A percentile compares a stretch with the other conserved stretches of the same genome.
These are phyloP conservation scores for Bjerkandera adusta DNA, from an alignment of 1,284 basidiomycete species.

Conservation along the genomic window DNA sequence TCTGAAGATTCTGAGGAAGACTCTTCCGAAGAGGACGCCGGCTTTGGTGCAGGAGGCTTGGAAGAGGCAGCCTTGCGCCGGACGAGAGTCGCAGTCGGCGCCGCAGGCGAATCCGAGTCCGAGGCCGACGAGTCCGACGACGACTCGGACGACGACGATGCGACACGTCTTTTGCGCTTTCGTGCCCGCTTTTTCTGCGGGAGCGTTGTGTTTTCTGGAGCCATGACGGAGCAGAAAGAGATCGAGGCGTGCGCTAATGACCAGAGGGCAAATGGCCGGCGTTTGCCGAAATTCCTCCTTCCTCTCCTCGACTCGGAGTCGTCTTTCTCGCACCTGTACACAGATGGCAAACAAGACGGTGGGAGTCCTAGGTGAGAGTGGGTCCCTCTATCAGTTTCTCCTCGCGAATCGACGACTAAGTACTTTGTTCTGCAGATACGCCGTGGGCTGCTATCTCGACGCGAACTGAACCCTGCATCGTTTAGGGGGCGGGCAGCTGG, in stretches of 20 bases:
- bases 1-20: constrained; percentile 24
- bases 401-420: background rate
- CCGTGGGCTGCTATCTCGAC: background rate
- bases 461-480: background rate
- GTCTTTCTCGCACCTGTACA: background rate
- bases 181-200: constrained; percentile 33
- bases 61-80: constrained; percentile 11
- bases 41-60: constrained; percentile 11
- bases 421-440: no score
- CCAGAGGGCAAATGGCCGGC: background rate
- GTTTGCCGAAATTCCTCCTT: constrained; percentile 5
- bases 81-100: background rate
- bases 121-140: constrained; percentile 31
- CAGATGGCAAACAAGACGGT: constrained; percentile 54
- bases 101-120: constrained; percentile 11
- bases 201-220: constrained; percentile 21
- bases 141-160: constrained; percentile 34
- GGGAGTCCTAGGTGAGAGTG: constrained; percentile 66
- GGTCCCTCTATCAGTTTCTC: constrained; percentile 26
- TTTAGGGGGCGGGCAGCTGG: constrained; percentile 93
- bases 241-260: constrained; percentile 3
- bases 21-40: constrained; percentile 13
- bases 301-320: constrained; percentile 1
- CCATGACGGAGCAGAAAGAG: constrained; percentile 19
- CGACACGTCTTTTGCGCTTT: constrained; percentile 39